Base-by-base conservation (phyloP, 1,284 basidiomycete genomes). In the Farysia itapuensis region DNA sequence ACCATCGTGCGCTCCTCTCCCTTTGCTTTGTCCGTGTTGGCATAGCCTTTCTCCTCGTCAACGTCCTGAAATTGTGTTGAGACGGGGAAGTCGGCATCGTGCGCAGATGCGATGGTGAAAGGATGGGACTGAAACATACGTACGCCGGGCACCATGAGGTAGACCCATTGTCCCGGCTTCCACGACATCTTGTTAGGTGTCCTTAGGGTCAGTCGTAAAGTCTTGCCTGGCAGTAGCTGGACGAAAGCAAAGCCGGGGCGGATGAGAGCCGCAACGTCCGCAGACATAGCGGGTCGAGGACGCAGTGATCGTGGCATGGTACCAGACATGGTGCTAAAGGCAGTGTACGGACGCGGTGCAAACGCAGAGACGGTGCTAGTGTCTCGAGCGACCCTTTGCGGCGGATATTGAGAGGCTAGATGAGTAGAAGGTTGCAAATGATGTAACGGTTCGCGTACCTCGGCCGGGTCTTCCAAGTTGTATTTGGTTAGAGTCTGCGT, bases 151-250 rank as follows among this genome's bases (percentile, higher is more conserved):
- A 90, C 79, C 47, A 81, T 84, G 50, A 92, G 81, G 18, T 88
- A 81, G 61, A 90, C 84, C 74, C 88, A 86, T 72, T 89, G 87
- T 4, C 90, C 90, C 0, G 89, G 85, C 4, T 83, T 81, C 88
- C 88, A 91, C 5, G 54, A 56, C 49, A 76, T 56, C 30, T 57
- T 57, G 38, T 61, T 54, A 0, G 85, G 82, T 0, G 86, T 82
- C 31, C 85, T 80, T 29, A 90, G 79, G 1, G 86, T 85, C 16
- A 92, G 76, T 16, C 89, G 85, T 15, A 92, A 77, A 3, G 86
- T 89, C 14, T 84, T 81, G 3, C 89, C 90, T 0, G 89, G 85
- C 11, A 92, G 79, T 2, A 90, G 79, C 69, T 90, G 87, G 1
- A 84, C 86, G 41, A 87, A 84, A 1, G 85, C 87, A 75, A 82